phyloP scores from a whole-genome alignment of 1,284 basidiomycete genomes.

The Gomphus bonarii region DNA sequence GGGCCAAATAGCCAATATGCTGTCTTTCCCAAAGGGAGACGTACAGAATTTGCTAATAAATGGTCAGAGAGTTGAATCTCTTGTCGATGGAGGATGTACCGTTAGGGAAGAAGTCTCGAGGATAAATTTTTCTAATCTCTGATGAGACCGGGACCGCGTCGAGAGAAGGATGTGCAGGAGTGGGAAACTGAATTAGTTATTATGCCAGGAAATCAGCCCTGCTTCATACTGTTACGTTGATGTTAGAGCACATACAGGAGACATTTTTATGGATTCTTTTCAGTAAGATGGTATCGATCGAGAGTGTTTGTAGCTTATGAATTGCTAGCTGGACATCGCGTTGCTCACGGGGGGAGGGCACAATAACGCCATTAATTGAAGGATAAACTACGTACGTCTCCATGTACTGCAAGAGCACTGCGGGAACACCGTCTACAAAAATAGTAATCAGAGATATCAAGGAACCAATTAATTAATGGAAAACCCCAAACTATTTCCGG shows the following conservation, averaged over 20 bases:
- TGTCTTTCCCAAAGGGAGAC: slow-evolving; percentile 29
- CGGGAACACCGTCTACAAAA: no score
- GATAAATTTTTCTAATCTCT: slow-evolving; percentile 57
- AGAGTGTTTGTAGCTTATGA: no score
- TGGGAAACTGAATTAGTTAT: slow-evolving; percentile 2
- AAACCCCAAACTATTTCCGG: no score
- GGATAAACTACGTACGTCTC: no score
- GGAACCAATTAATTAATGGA: no score
- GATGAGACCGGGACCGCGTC: slow-evolving; percentile 41
- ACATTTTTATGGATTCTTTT: neutral
- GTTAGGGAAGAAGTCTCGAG: slow-evolving; percentile 52
- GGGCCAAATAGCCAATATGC: slow-evolving; percentile 70
- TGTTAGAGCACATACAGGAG: neutral
- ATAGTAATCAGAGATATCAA: no score
- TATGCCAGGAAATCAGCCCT: neutral
- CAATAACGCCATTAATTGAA: no score
- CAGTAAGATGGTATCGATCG: no score
- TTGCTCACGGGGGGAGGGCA: no score
- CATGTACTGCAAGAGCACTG: no score
- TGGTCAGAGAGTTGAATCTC: neutral
- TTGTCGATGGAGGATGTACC: slow-evolving; percentile 39
- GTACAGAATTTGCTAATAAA: slow-evolving; percentile 5
- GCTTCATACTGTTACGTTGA: neutral
- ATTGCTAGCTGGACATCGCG: no score
- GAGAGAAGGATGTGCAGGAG: slow-evolving; percentile 36